Evolutionary conservation across 257 asterid species (phyloP), one percentile per base, ranked within the genome.

Genomic region (Linderniella brevidens): DNA sequence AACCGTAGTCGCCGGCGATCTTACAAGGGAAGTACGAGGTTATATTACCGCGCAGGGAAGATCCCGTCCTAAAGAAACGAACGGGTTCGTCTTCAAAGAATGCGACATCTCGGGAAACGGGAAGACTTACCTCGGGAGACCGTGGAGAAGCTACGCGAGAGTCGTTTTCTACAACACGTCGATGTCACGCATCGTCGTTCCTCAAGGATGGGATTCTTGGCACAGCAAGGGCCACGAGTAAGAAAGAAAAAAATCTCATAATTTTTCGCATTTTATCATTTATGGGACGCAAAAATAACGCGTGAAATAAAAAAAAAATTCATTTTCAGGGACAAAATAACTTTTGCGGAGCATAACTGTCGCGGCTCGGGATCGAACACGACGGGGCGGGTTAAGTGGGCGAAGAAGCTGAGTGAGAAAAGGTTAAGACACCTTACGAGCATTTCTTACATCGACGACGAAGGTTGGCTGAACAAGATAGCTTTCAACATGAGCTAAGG

Each of bases 21-120:
- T 61, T 15, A 3, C 53, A 6, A 73, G 76, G 38, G 46, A 32
- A 13, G 18, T 70, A 0, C 32, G 32, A 25, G 93, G 97, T 3
- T 82, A 41, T 68, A 77, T 87, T 35, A 79, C 97, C 12, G 97
- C 97, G 10, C 97, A 87, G 35, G 86, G 48, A 36, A 59, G 79
- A 57, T 8, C 55, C 13, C 1, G 17, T 10, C 46, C 52, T 11
- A 1, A 19, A 0, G 76, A 67, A 9, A 25, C 66, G 1, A 68
- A 55, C 13, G 84, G 80, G 3, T 76, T 71, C 35, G 77, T 76
- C 18, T 76, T 76, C 50, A 76, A 65, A 13, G 53, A 61, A 0
- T 76, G 84, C 8, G 53, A 48, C 11, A 59, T 76, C 43, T n/a
- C 29, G 8, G 84, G 84, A 7, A 46, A 56, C 8, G 77, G 75